Conservation (phyloP, 2,329 filamentous ascomycete genomes). For the Gyromitra esculenta region DNA sequence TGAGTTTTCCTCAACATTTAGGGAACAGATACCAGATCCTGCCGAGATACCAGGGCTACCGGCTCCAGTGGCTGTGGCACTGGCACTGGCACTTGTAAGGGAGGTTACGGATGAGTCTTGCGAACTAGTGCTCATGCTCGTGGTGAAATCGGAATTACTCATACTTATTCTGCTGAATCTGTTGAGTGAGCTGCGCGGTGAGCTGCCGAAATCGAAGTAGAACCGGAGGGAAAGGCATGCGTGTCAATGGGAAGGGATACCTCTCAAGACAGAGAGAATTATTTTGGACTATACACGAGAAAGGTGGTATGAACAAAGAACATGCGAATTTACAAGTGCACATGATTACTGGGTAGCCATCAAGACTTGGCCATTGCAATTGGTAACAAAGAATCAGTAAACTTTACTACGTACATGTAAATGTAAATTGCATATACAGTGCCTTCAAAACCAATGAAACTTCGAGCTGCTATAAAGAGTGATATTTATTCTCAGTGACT, state of each 20-base stretch:
- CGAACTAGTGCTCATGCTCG: constrained; percentile 6
- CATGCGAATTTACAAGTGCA: constrained; percentile 7
- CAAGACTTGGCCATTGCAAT: not conserved
- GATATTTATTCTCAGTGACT: constrained; percentile 1
- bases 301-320: constrained; percentile 24
- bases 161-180: constrained; percentile 29
- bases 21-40: constrained; percentile 24
- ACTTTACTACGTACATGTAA: not conserved
- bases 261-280: not conserved
- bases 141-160: constrained; percentile 5
- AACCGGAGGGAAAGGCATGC: constrained; percentile 12
- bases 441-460: not conserved
- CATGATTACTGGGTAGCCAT: constrained; percentile 2
- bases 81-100: not conserved
- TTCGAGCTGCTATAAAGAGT: not conserved
- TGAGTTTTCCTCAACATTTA: constrained; percentile 38
- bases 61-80: constrained; percentile 10
- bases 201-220: not conserved
- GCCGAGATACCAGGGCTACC: constrained; percentile 29
- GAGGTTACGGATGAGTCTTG: constrained; percentile 1
- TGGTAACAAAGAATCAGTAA: constrained; percentile 23
- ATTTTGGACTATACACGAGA: not conserved
- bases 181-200: not conserved
- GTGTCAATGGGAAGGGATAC: not conserved
- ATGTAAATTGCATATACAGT: not conserved